Conservation (phyloP, 257 asterid genomes). For the Striga asiatica region DNA sequence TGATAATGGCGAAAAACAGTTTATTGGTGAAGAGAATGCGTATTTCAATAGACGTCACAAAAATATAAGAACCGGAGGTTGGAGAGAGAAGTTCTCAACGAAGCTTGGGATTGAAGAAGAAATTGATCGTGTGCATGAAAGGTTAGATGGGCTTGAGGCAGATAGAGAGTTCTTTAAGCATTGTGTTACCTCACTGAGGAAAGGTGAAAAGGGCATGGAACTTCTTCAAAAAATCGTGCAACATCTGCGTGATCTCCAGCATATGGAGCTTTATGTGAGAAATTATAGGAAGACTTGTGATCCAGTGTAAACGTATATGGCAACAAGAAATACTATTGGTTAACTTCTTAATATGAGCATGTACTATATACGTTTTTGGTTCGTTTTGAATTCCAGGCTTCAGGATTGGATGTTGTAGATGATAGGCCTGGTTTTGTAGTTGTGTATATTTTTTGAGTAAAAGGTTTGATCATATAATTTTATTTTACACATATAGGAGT, state of each 20-base stretch:
- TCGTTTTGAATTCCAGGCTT: no score
- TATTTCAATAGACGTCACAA: no score
- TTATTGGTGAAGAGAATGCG: slow-evolving; percentile 22
- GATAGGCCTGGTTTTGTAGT: no score
- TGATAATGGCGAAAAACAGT: slow-evolving; percentile 25
- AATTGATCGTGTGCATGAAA: slow-evolving; percentile 71
- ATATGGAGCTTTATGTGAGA: slow-evolving; percentile 58
- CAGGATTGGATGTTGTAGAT: no score
- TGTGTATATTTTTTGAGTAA: no score
- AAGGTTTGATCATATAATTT: no score
- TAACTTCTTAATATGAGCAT: no score
- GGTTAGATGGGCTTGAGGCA: slow-evolving; percentile 88
- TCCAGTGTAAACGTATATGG: no score
- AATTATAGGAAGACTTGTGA: no score
- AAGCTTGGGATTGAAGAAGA: slow-evolving; percentile 62
- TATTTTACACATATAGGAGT: no score
- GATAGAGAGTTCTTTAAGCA: slow-evolving; percentile 87
- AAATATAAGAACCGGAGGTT: slow-evolving; percentile 19
- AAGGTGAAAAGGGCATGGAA: slow-evolving; percentile 87
- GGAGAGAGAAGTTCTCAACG: slow-evolving; percentile 31
- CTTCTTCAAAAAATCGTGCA: slow-evolving; percentile 84
- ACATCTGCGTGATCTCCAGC: slow-evolving; percentile 65
- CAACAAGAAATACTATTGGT: no score
- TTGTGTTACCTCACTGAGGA: slow-evolving; percentile 70
- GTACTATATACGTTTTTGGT: no score